Evolutionary conservation across 2,329 filamentous ascomycete genomes (phyloP), one percentile per base, ranked within the genome.

Genomic region (Hypomyces rosellus): DNA sequence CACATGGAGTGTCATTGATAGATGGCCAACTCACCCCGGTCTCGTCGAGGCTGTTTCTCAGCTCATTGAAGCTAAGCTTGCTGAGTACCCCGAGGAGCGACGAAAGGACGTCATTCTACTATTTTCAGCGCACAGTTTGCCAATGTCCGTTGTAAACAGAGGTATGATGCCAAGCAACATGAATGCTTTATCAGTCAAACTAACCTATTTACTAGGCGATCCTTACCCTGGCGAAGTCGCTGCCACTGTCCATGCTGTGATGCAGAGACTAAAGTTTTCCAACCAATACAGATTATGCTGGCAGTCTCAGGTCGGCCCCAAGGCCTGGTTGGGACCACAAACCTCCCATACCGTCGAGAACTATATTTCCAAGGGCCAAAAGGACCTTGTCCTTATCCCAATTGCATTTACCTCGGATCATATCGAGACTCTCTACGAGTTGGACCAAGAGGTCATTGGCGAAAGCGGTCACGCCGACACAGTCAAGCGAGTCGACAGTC

Each of bases 321-420:
- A 86, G 25, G 88, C 93, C 16, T 99, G 93, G 93, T 77, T 99
- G 8, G 93, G 93, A 18, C 91, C 93, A 11, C 93, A 99, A 69
- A 99, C 93, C 0, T 84, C 85, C 53, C 83, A 86, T 57, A 92
- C 91, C 0, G 93, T 99, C 11, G 84, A 91, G 64, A 80, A 89
- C 53, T 95, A 96, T 65, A 84, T 97, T 57, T 82, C 87, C 64
- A 90, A 93, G 69, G 93, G 92, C 1, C 88, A 96, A 63, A 95
- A 85, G 49, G 90, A 99, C 64, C 76, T 99, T 49, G 77, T 96
- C 1, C 76, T 99, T 6, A 89, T 99, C 50, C 93, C 93, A 0
- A 95, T 99, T 57, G 93, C 93, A 5, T 99, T 99, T 66, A 99
- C 93, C 0, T 95, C 89, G n/a, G 93, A 99, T 63, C 93, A 99